phyloP scores from a whole-genome alignment of 2,329 filamentous ascomycete species.

The Thielaviopsis punctulata region DNA sequence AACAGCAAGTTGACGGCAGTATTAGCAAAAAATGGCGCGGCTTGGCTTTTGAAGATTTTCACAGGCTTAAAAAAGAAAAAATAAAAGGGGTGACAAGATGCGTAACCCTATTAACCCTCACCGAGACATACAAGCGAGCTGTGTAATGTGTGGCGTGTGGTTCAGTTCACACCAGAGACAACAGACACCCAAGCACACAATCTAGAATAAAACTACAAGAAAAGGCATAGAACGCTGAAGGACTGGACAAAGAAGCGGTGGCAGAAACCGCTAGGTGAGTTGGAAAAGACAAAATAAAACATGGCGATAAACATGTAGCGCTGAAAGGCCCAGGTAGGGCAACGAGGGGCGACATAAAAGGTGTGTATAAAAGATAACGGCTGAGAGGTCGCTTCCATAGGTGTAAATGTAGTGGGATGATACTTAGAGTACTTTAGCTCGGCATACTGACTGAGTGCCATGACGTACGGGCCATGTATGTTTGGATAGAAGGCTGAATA shows the following conservation, averaged over 20 bases:
- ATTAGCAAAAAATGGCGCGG: no score
- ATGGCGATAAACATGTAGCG: background rate
- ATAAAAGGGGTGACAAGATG: background rate
- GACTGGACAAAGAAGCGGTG: background rate
- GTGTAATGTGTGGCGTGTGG: background rate
- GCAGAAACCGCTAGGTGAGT: background rate
- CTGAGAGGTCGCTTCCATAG: no score
- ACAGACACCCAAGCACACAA: background rate
- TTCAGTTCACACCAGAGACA: background rate
- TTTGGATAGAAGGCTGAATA: background rate
- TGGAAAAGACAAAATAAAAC: background rate
- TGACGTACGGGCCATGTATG: background rate
- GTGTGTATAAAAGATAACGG: background rate
- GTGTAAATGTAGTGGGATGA: no score
- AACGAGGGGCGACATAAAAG: background rate
- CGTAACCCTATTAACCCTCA: background rate
- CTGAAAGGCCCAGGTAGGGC: background rate
- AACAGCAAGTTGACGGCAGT: background rate
- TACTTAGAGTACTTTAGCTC: no score
- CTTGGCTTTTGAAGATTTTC: background rate
- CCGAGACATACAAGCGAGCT: background rate
- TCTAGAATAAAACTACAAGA: background rate
- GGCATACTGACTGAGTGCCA: background rate
- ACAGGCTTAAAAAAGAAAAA: background rate
- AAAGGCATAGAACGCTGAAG: background rate